Evolutionary conservation across 2,329 filamentous ascomycete species (phyloP), one percentile per base, ranked within the genome.

Genomic region (Cadophora sp.): DNA sequence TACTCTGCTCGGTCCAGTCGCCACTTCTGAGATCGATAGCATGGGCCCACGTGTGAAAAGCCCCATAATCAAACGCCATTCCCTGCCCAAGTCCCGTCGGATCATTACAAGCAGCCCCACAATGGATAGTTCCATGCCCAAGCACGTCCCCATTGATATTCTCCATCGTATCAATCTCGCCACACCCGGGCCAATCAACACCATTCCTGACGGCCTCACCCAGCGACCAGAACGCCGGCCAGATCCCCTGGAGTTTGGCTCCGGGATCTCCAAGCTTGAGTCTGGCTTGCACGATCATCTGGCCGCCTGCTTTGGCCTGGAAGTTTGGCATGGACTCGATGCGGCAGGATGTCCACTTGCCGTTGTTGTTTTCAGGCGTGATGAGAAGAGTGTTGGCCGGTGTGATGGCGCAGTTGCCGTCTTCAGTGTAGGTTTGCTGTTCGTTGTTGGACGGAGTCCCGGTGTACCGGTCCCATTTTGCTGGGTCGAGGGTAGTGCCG

Each of bases 131-230:
- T 0, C 71, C 70, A 22, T 66, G 66, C 12, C 71, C 71, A 3
- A 68, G 55, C 1, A 65, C 9, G 3, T 22, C 55, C 2, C 73
- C 73, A 56, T 72, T 68, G 37, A 74, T 48, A 58, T 72, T 73
- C 59, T 74, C 71, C n/a, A 74, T 69, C 9, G 73, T 74, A 56
- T 74, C 73, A 63, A 74, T 74, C 46, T 74, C 73, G 34, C 71
- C 73, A 65, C 71, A 74, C 5, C 37, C 59, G 1, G 73, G 73
- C 73, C 73, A 74, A 19, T 50, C 26, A 4, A 64, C 69, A 4
- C 71, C 70, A 26, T 68, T 43, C 6, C 71, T 56, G 27, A 73
- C 66, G 1, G 55, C 26, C 26, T 72, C 63, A 11, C 73, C 73
- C 4, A 74, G 59, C 26, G 68, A 66, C 73, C 71, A 74, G 65